Percentiles rank a stretch among this genome's conserved stretches.
Evolutionary conservation across 371 early-diverging fungal genomes (phyloP).

Genomic region (Apophysomyces sp.): DNA sequence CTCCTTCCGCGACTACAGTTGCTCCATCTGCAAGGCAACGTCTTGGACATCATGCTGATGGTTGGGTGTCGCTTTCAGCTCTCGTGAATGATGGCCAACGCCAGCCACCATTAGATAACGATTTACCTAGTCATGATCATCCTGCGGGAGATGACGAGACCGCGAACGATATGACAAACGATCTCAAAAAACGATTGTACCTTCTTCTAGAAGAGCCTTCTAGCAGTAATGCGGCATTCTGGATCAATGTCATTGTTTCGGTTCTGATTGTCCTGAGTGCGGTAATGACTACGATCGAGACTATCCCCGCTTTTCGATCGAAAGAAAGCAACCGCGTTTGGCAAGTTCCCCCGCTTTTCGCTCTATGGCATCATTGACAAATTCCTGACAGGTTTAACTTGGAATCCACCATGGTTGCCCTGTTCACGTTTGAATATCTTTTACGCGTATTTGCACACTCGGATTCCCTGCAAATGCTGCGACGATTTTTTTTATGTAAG

Average conservation of each 20-base stretch:
- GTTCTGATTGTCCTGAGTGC: constrained; percentile 76
- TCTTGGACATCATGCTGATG: background rate
- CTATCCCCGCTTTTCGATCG: constrained; percentile 76
- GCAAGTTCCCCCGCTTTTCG: constrained; percentile 30
- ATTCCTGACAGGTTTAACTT: constrained; percentile 63
- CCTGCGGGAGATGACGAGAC: background rate
- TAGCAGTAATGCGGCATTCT: constrained; percentile 72
- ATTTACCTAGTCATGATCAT: background rate
- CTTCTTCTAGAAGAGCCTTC: constrained; percentile 71
- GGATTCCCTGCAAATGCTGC: constrained; percentile 57
- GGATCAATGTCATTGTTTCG: constrained; percentile 73
- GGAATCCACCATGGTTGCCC: constrained; percentile 74
- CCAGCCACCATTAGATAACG: background rate
- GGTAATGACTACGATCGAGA: constrained; percentile 82
- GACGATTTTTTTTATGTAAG: constrained; percentile 45
- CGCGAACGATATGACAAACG: constrained; percentile 27
- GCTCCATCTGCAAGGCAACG: background rate
- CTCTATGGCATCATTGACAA: no score
- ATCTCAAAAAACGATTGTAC: constrained; percentile 61
- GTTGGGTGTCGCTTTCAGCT: background rate
- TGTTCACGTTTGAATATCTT: constrained; percentile 78
- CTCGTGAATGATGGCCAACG: background rate
- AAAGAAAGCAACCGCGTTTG: constrained; percentile 59
- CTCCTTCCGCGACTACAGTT: background rate
- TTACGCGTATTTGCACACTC: constrained; percentile 74